Evolutionary conservation across 2,329 filamentous ascomycete genomes (phyloP), one percentile per base, ranked within the genome.

Genomic region (Penicillium sp.): DNA sequence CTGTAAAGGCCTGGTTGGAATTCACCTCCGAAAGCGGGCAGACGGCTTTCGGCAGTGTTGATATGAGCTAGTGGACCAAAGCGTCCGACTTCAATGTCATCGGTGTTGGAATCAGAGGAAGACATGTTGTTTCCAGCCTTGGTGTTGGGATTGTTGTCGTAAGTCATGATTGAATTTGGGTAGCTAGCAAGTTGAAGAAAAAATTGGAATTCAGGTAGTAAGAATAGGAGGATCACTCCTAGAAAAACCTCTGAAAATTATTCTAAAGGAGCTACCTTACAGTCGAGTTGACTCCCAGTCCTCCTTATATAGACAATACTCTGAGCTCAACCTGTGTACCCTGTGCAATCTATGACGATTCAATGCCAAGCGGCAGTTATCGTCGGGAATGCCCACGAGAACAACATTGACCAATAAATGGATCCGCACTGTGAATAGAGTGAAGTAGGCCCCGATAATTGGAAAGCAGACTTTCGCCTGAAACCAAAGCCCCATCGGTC

Each of bases 1-100:
- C 82, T 85, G 81, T 87, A 85, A 26, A 83, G 77, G 76, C 88
- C 88, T 30, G 89, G 88, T 74, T 91, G 87, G 74, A 90, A 86
- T 67, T 88, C 86, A 78, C 88, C 88, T 55, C 87, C 88, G 69
- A 89, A 89, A 67, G 89, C 84, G 57, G 84, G 80, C 40, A 86
- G 73, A 26, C 77, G 73, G n/a, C 26, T 75, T 72, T 59, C 71
- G 73, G 50, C 78, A 62, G 56, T 80, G 65, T 77, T 75, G 60
- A 79, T 67, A 60, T 82, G 79, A 1, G 81, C 78, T 26, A 84
- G 72, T 40, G 83, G 82, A 38, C 78, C 76, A 61, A 79, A 26
- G 1, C 58, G 58, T 17, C 58, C 58, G 17, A 24, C 9, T 17
- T 60, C 58, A 33, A 55, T 33, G 28, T 55, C 58, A 13, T 53